Conservation (phyloP, 768 basidiomycete genomes). For the Pleurotus pulmonarius region DNA sequence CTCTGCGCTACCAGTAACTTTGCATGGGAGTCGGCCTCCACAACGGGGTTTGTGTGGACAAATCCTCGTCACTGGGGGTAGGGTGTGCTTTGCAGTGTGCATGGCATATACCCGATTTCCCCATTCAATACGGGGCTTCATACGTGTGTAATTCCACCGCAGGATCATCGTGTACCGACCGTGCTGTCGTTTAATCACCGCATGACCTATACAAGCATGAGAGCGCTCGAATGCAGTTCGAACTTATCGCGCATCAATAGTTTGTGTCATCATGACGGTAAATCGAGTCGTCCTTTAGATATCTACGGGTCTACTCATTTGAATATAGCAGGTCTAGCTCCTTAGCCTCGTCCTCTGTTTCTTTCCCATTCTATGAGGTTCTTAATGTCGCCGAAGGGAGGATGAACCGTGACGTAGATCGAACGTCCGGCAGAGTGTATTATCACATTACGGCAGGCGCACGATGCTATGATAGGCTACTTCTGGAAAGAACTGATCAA, state of each 20-base stretch:
- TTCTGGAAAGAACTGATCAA: neutral
- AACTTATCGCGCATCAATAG: neutral
- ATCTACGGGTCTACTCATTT: no score
- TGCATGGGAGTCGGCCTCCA: neutral
- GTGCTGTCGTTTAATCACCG: neutral
- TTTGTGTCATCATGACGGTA: neutral
- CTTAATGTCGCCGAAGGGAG: neutral
- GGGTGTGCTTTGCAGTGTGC: neutral
- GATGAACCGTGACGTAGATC: neutral
- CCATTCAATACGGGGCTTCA: neutral
- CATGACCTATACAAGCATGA: neutral
- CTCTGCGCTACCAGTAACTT: neutral
- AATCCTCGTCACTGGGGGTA: neutral
- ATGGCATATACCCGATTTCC: neutral
- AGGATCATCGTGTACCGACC: neutral
- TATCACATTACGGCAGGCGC: neutral
- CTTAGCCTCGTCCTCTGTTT: neutral
- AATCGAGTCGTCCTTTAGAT: no score
- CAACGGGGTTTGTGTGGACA: neutral
- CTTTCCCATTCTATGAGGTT: neutral
- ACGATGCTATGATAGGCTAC: neutral
- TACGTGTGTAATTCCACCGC: neutral
- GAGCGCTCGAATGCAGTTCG: neutral
- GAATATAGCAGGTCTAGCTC: neutral
- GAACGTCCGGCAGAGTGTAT: neutral